Base-by-base conservation (phyloP, 2,329 filamentous ascomycete species). In the Monosporascus cannonballus region DNA sequence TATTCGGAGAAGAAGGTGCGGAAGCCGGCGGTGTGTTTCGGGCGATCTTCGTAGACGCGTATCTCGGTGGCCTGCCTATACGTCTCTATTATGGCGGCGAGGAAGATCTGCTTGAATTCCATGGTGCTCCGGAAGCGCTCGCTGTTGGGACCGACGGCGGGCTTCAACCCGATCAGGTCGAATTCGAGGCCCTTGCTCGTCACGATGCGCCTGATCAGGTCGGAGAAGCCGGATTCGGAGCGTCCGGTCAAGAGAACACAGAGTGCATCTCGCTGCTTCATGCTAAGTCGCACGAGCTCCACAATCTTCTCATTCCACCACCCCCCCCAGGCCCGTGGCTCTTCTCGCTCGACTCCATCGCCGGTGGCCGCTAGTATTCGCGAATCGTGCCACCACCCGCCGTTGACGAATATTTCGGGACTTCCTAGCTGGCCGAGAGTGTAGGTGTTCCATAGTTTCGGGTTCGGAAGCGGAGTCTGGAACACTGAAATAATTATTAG, bases 251-350 rank as follows among this genome's bases (percentile, higher is more conserved):
- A 77, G 11, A 97, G 80, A 44, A 99, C 86, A 49, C 84, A 90
- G 38, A 97, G 74, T 0, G 89, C 88, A 66, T 95, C 90, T 57
- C 90, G 87, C 66, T 96, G 90, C 65, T 87, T 74, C 76, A 89
- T 89, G 67, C 87, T 92, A 52, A 96, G 75, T 63, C 81, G 78
- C 41, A 95, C 90, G 30, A 97, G 80, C 62, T 91, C 82, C 51
- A 84, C 85, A 54, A 99, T 86, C 62, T 87, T 84, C 67, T 97
- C 93, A 65, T 97, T 97, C 94, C 94, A 99, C 88, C 90, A 96
- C 37, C 91, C 91, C 53, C 88, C 76, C 93, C 93, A 99, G 9
- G 82, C 92, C 24, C 85, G 84, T 42, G 80, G 76, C 69, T 97
- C 92, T 71, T 97, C 94, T 53, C 81, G 82, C 49, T 90, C 89